Base-by-base conservation (phyloP, 2,329 filamentous ascomycete species). In the Aureobasidium uvarum region DNA sequence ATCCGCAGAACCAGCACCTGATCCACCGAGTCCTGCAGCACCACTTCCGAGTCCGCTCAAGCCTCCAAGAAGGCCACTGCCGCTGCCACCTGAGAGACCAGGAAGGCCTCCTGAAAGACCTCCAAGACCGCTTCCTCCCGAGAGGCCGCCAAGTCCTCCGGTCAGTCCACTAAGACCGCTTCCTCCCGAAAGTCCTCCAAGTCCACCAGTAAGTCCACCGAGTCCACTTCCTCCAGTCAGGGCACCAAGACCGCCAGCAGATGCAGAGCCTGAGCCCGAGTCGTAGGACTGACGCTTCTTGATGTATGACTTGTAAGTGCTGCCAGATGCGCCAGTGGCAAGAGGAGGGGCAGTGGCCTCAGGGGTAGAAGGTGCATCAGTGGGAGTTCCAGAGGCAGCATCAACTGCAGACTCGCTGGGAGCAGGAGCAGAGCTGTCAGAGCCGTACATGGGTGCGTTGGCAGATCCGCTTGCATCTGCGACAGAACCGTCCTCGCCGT, bases 241-340 rank as follows among this genome's bases (percentile, higher is more conserved):
- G 23, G 43, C 43, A 25, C 43, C 43, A 25, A 46, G 43, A 6
- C 43, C 43, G 20, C 43, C 43, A 25, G 43, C 20, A 14, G 43
- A 46, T 11, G 33, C 33, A 36, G 33, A 36, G 33, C 10, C 33
- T 36, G 33, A 36, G 33, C 13, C 23, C 25, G 46, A 16, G 46
- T 31, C 46, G 46, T 50, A 50, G 14, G 46, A 46, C 20, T 50
- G 31, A 46, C 59, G 59, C 46, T 62, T 60, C 56, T 60, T 50
- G 38, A 50, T 39, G 45, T 62, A 52, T 20, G 59, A 62, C 45
- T 52, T 50, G 59, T 62, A 62, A 25, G 59, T 62, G 33, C 59
- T 51, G 11, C 59, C 59, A 10, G 33, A 51, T 28, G 59, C 48
- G 16, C n/a, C 59, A 23, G 59, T 62, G 59, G 28, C 36, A 46